phyloP scores from a whole-genome alignment of 805 yeast species.

The Yamadazyma takamatsuzukensis region DNA sequence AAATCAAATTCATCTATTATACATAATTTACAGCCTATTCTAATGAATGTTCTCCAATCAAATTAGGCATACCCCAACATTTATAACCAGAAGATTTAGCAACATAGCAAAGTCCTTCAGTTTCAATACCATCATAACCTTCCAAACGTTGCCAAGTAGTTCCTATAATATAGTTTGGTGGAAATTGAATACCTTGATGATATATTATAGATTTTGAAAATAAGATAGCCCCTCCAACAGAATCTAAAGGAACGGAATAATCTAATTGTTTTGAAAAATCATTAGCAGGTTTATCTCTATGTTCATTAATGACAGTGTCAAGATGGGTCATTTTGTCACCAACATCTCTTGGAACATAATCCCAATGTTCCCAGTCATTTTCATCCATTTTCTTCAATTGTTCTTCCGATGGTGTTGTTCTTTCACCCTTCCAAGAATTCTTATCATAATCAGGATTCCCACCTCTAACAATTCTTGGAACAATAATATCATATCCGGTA shows the following conservation, averaged over 20 bases:
- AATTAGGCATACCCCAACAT: constrained; percentile 50
- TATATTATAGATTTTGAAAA: constrained; percentile 41
- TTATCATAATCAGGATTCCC: constrained; percentile 31
- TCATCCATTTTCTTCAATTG: constrained; percentile 25
- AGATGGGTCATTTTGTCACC: constrained; percentile 27
- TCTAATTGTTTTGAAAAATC: constrained; percentile 3
- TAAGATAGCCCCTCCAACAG: constrained; percentile 52
- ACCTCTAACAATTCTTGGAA: constrained; percentile 30
- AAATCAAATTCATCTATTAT: too few relatives aligned
- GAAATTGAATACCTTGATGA: constrained; percentile 45
- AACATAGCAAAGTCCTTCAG: constrained; percentile 50
- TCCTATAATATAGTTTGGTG: constrained; percentile 44
- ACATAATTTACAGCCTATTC: too few relatives aligned
- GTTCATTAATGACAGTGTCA: constrained; percentile 10
- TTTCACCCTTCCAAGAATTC: constrained; percentile 39
- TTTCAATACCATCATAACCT: constrained; percentile 54
- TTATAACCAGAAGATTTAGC: constrained; percentile 42
- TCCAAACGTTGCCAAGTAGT: constrained; percentile 44
- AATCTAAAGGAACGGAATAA: constrained; percentile 31
- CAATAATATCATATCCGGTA: constrained; percentile 31
- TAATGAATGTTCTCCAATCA: constrained; percentile 41
- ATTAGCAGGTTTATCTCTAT: constrained; percentile 6
- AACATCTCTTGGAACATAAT: constrained; percentile 32
- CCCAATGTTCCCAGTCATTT: constrained; percentile 26
- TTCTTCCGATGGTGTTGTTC: constrained; percentile 27